Evolutionary conservation across 2,329 filamentous ascomycete species (phyloP), one percentile per base, ranked within the genome.

Genomic region (Aspergillus cejpii): DNA sequence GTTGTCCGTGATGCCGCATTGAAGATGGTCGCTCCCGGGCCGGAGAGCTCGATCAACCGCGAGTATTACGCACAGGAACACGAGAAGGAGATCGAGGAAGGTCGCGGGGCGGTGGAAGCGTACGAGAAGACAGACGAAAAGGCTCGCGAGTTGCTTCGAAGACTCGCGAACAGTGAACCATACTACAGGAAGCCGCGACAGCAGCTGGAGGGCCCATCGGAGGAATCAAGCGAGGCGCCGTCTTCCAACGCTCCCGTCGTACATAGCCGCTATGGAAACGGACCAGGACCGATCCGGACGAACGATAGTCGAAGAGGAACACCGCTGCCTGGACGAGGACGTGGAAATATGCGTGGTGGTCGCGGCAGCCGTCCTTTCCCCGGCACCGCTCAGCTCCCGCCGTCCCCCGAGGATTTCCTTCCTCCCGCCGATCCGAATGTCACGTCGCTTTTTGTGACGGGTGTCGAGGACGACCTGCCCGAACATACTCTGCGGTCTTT

Each of bases 31-130:
- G 90, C 91, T 0, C 90, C 92, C 0, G 92, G 92, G 0, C 92
- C 92, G 0, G 80, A 88, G 52, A 94, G 87, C 64, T 85, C 87
- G 44, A 87, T 98, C 67, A 98, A 98, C 71, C 76, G 92, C 56
- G 90, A 98, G 69, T 98, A 92, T 69, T 98, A 94, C 67, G 92
- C 92, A 11, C 92, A 98, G 65, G 92, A 97, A 63, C 90, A 97
- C 67, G 91, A 97, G 71, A 86, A 84, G 60, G 88, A 94, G 49
- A 89, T 98, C 39, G 90, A 97, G 61, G 90, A 97, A 56, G 92
- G 92, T 2, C 77, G 86, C 52, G 87, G 84, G 5, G 85, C 83
- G 1, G 76, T 87, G 6, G 92, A 97, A 63, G 89, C 87, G 54
- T 97, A 96, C 63, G 89, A 94, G 52, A 94, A 96, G 75, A 92